A percentile compares a stretch with the other conserved stretches of the same genome.
Conservation (phyloP, 495 filamentous ascomycete species). For the Aspergillus sclerotioniger region DNA sequence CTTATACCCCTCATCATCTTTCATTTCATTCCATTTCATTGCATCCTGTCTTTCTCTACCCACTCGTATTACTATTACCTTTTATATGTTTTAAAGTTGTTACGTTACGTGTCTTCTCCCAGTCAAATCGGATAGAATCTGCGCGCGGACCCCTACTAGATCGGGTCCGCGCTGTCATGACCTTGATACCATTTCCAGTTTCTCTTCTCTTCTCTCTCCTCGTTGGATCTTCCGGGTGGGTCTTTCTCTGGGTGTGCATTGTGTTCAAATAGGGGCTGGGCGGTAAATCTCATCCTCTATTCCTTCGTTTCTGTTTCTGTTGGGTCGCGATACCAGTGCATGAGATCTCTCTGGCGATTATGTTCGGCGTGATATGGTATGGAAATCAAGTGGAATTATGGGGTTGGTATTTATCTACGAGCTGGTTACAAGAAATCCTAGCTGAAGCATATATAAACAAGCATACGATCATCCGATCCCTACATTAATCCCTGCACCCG, state of each 20-base stretch:
- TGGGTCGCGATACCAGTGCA: neutral
- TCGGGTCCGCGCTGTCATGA: neutral
- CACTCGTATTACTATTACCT: neutral
- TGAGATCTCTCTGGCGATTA: neutral
- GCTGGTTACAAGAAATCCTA: neutral
- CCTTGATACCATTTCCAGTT: neutral
- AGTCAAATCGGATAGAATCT: neutral
- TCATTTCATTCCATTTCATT: neutral
- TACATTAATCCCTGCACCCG: too few species aligned
- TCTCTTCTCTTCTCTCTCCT: neutral
- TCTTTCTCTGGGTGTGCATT: too few species aligned
- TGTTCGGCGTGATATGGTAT: too few species aligned
- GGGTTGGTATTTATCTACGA: neutral
- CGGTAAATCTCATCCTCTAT: too few species aligned
- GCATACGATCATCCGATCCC: too few species aligned
- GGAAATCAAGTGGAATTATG: too few species aligned
- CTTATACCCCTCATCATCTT: neutral
- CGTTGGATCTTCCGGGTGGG: neutral
- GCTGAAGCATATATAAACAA: neutral
- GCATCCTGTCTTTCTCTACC: neutral
- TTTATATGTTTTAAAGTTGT: neutral
- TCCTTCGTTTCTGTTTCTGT: too few species aligned
- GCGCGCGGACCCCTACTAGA: neutral
- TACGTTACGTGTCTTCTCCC: too few species aligned
- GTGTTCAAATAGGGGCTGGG: too few species aligned